A percentile compares a stretch with the other conserved stretches of the same genome.
These are phyloP conservation scores for Candida parachauliodes DNA, from an alignment of 805 yeast species.

Conservation along the genomic window DNA sequence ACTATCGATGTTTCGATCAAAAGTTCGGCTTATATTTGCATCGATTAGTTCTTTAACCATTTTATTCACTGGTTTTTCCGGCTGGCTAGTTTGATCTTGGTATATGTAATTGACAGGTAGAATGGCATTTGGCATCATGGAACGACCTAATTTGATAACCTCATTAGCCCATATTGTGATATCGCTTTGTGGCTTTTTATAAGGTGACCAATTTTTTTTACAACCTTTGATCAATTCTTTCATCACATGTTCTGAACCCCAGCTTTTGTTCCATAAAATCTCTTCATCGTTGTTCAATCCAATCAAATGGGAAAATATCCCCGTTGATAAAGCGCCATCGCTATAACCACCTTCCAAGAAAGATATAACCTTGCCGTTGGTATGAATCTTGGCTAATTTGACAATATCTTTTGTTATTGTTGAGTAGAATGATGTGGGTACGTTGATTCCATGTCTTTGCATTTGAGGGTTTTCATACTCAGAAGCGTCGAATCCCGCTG, in stretches of 20 bases:
- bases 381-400: constrained; percentile 59
- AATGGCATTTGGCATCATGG: constrained; percentile 55
- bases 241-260: constrained; percentile 63
- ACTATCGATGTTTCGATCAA: constrained; percentile 10
- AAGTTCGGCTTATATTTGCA: constrained; percentile 8
- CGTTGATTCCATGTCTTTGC: constrained; percentile 81
- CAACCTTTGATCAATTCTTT: constrained; percentile 68
- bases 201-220: constrained; percentile 60
- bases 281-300: constrained; percentile 55
- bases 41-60: constrained; percentile 31
- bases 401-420: constrained; percentile 70
- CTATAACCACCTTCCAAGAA: constrained; percentile 85
- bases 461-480: constrained; percentile 78
- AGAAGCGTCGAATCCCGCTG: constrained; percentile 87
- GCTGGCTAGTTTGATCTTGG: constrained; percentile 14
- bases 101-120: constrained; percentile 36
- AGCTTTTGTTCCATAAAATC: constrained; percentile 52
- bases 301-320: constrained; percentile 72
- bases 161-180: constrained; percentile 62
- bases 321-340: constrained; percentile 75
- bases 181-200: constrained; percentile 49
- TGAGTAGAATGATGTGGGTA: constrained; percentile 76
- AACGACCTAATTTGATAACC: constrained; percentile 56
- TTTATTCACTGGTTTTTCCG: constrained; percentile 19
- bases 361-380: constrained; percentile 61